These are phyloP conservation scores for Lepidium aucheri DNA, from an alignment of 345 rosid genomes.

Conservation along the genomic window DNA sequence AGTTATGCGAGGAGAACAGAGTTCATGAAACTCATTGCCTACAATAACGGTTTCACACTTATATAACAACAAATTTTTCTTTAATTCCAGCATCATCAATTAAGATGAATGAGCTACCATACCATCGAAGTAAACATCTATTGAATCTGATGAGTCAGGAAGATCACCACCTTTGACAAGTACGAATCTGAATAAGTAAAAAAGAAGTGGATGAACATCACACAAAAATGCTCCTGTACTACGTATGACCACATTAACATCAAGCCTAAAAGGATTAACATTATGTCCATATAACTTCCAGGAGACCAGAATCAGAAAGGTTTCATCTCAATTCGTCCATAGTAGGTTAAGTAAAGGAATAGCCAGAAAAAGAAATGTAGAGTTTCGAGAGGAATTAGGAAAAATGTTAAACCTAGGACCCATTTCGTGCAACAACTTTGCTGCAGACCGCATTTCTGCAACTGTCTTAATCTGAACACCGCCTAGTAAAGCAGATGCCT, in stretches of 20 bases:
- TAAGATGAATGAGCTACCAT: background rate
- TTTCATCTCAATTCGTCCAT: background rate
- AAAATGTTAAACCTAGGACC: slow-evolving; percentile 65
- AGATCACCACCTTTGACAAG: slow-evolving; percentile 97
- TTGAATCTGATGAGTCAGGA: slow-evolving; percentile 72
- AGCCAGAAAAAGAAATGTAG: background rate
- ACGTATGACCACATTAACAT: background rate
- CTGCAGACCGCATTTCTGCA: slow-evolving; percentile 73
- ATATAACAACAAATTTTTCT: background rate
- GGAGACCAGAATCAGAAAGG: background rate
- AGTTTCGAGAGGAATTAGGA: background rate
- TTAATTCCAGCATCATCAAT: background rate
- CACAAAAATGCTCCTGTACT: background rate
- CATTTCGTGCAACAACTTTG: slow-evolving; percentile 54
- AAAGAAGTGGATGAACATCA: background rate
- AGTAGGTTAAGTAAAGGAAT: background rate
- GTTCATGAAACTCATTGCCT: slow-evolving; percentile 62
- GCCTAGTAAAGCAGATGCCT: slow-evolving; percentile 83
- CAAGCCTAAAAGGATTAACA: background rate
- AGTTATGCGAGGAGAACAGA: slow-evolving; percentile 54
- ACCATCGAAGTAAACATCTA: slow-evolving; percentile 85
- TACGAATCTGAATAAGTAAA: slow-evolving; percentile 48
- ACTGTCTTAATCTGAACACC: slow-evolving; percentile 50
- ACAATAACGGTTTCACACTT: slow-evolving; percentile 4
- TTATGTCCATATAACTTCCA: background rate